Evolutionary conservation across 2,329 filamentous ascomycete genomes (phyloP), one percentile per base, ranked within the genome.

Genomic region (Knoxdaviesia proteae): DNA sequence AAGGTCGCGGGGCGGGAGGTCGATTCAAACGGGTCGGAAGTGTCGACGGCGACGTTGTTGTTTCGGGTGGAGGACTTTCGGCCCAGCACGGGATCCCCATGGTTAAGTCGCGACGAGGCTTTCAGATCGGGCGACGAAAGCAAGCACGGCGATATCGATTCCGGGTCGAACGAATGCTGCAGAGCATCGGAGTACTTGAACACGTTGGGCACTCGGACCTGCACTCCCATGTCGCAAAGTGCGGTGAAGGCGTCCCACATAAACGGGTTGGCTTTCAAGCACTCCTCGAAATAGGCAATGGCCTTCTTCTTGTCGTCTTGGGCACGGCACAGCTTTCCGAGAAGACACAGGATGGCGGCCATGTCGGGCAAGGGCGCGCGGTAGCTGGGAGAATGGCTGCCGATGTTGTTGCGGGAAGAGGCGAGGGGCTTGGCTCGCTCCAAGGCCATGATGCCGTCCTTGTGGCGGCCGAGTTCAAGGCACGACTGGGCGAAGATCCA

Each of bases 231-330:
- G 54, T 94, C 86, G 56, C 87, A 94, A 6, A 98, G 69, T 10
- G 75, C 80, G 29, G 79, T 77, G 53, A 96, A 96, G 0, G 88
- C 87, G 64, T 98, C 90, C 90, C 90, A 98, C 73, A 94, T 90
- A 59, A 96, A 88, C 1, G 90, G 87, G 53, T 96, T 98, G 43
- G 77, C 59, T 60, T 87, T 92, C 52, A 98, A 63, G 5, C 87
- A 76, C 46, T 92, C 84, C 50, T 93, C 84, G 55, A 90, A 96
- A 57, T 75, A 84, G 49, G 81, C 73, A 10, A 88, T 76, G 6
- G 90, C 87, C 58, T 83, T 86, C 51, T 80, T 80, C 53, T 81
- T 81, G 52, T 83, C 71, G 51, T 94, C 81, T 51, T 90, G 79
- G 3, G 74, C 83, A 40, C 80, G 75, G 62, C 86, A 88, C 32